Base-by-base conservation (phyloP, 2,329 filamentous ascomycete genomes). In the Colletotrichum plurivorum region DNA sequence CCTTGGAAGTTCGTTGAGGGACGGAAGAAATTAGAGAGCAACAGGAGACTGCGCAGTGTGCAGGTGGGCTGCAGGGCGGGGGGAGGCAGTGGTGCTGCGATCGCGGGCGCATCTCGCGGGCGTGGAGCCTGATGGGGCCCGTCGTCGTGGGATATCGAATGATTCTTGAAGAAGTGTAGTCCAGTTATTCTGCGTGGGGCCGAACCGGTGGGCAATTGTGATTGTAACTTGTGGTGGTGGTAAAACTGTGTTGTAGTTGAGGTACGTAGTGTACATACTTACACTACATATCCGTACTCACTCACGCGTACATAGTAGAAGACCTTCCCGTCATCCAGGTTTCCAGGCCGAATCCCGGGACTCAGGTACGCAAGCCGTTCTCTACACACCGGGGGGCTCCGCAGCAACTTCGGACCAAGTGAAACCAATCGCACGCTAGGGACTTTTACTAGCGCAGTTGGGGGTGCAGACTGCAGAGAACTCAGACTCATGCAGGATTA, bases 101-200 rank as follows among this genome's bases (percentile, higher is more conserved):
- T 69, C 55, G 49, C 51, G 51, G 66, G 66, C 25, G 36, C 55
- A 69, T 67, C 56, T 56, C 8, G 12, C 18, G 18, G 46, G 55
- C 36, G 54, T 60, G 61, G 49, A 36, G 41, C 20, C 13, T 41
- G 46, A 27, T 18, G 36, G 39, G 25, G 59, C 16, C 18, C 13
- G 15, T 56, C 8, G 31, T 31, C 58, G 15, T 58, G 65, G 65
- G 27, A 53, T 53, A 67, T 67, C 59, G 59, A 67, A 58, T 46
- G 59, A 67, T 67, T 56, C 27, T 39, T 31, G 16, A 18, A 43
- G 46, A 9, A 20, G 46, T 49, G 18, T 3, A 20, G 22, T 41
- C 18, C 4, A 48, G 56, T 46, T 20, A 27, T 18, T 66, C 49
- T 3, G 31, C 31, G 45, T 61, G 56, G 63, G 51, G 51, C 25